Evolutionary conservation across 1,139 yeast species (phyloP), one percentile per base, ranked within the genome.

Genomic region (Yamadazyma diddensiae): DNA sequence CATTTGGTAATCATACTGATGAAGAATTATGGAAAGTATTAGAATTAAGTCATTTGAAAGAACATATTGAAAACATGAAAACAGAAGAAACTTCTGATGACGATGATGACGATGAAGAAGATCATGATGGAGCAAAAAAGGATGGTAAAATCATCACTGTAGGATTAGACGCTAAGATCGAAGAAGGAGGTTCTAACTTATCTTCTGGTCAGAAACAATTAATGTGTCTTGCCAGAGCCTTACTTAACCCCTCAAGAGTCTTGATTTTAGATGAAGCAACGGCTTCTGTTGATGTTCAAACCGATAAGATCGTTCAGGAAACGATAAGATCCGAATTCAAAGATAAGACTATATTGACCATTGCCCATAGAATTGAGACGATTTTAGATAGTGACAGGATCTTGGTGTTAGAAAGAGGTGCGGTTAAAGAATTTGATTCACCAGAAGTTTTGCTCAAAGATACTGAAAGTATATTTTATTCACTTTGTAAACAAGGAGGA

Each of bases 201-300:
- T 62, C 69, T 2, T 49, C 57, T 15, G 69, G 69, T 3, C 69
- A 63, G 38, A 52, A 53, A 35, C 70, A 63, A 46, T 52, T 63
- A 26, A 47, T 63, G 48, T 59, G 65, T 38, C 52, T 63, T 25
- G 67, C 67, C 1, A 49, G 70, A 41, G 64, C 67, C 0, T 51
- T 63, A 25, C 50, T 60, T 30, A 60, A 59, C 28, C 51, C 54
- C 18, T 54, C 65, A 0, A 57, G 52, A 28, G 53, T 63, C 15
- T 52, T 63, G 30, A 54, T 63, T 24, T 47, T 62, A 28, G 67
- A 61, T 39, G 68, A 62, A 39, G 67, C 67, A 6, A 61, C 67
- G 4, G 65, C 67, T 9, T 57, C 66, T 3, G 65, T 62, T 15
- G 67, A 62, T 44, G 64, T 58, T 5, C 57, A 59, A 39, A 61